Base-by-base conservation (phyloP, 2,329 filamentous ascomycete species). In the Cladobotryum mycophilum region DNA sequence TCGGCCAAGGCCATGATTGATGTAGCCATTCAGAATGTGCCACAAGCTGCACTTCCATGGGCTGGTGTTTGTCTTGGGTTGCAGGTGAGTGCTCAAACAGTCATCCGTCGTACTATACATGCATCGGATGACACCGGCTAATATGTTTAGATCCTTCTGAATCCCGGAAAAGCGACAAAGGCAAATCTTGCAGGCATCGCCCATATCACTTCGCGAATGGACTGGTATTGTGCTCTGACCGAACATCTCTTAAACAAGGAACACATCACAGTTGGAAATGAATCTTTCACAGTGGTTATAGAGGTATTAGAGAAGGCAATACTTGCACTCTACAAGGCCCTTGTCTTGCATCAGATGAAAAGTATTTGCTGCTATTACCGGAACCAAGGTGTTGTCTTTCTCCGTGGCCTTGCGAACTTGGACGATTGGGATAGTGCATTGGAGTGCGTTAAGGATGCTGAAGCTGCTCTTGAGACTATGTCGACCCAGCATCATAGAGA, bases 291-390 rank as follows among this genome's bases (percentile, higher is more conserved):
- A 5, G 48, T 46, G n/a, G 15, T 65, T 17, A 52, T 51, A 46
- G 14, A 3, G 30, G 35, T 62, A 40, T 46, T 64, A 15, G 52
- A 67, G 43, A 49, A 56, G 6, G 47, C 44, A 6, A 58, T 73
- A 14, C 45, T 65, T 20, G 36, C 62, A 22, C 65, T 74, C 20
- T 74, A 73, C 54, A 58, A 65, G 49, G 60, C 57, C 46, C 61
- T 74, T 25, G 62, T 74, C 15, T 35, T 56, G 2, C 73, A 70
- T 54, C 63, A 68, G 55, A 71, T 73, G 49, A 70, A 68, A 56
- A 73, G 68, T 48, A 57, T 70, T 40, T 67, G 60, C 47, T 63
- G 57, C 5, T 72, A 67, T 56, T 63, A 68, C 53, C 60, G 61
- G 13, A 60, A 65, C 25, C 61, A 56, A 37, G 45, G 53, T 7